phyloP scores from a whole-genome alignment of 140 eudicot species.

The Cichorium intybus region DNA sequence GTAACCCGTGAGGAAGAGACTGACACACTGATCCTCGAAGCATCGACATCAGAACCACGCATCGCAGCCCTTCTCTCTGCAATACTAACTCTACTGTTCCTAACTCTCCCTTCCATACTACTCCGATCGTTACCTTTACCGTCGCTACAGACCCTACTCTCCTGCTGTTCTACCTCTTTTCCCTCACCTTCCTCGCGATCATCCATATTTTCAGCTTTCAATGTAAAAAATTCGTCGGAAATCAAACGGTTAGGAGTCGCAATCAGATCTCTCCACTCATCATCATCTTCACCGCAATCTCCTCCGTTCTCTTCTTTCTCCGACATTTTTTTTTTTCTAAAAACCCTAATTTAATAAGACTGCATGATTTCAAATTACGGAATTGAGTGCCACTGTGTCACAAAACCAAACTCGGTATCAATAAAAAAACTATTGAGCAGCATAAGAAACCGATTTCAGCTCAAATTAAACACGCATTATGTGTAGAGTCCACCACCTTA shows the following conservation, averaged over 20 bases:
- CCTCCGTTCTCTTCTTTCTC: conserved; percentile 21
- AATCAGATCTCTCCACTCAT: conserved; percentile 37
- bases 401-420: conserved; percentile 30
- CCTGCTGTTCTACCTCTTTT: not conserved
- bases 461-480: conserved; percentile 15
- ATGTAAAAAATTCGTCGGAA: conserved; percentile 26
- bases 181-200: not conserved
- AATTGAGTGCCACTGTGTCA: conserved; percentile 34
- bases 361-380: not conserved
- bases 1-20: conserved; percentile 29
- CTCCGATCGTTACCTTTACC: not conserved
- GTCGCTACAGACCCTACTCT: conserved; percentile 13
- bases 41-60: conserved; percentile 33
- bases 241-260: conserved; percentile 31
- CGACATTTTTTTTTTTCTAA: conserved; percentile 1
- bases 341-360: not conserved
- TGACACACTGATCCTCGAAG: conserved; percentile 31
- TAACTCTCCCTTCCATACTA: not conserved
- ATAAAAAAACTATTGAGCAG: conserved; percentile 3
- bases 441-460: not conserved
- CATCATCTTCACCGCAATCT: conserved; percentile 22
- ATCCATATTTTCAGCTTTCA: conserved; percentile 22
- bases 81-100: conserved; percentile 27
- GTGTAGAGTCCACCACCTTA: not conserved
- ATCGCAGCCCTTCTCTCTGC: conserved; percentile 43